Evolutionary conservation across 495 filamentous ascomycete species (phyloP).

Genomic region (Chaetomium tenue): DNA sequence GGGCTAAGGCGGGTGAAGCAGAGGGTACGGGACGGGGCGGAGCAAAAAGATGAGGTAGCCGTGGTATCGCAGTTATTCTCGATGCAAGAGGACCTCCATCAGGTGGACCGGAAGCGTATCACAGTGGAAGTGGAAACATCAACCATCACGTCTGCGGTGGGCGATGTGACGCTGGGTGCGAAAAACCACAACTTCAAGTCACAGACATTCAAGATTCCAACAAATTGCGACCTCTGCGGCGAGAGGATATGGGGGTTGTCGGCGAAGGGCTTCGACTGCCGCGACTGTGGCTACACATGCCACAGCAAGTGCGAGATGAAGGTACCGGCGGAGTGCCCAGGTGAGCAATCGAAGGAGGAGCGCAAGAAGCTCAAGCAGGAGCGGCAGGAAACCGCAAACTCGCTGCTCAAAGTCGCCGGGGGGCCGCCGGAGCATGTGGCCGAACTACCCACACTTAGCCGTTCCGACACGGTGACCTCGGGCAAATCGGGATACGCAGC

Average conservation of each 20-base stretch:
- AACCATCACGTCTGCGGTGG: slow-evolving; percentile 80
- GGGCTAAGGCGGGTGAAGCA: slow-evolving; percentile 66
- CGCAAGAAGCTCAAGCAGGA: slow-evolving; percentile 86
- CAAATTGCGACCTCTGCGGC: slow-evolving; percentile 94
- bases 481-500: slow-evolving; percentile 85
- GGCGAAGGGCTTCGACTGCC: slow-evolving; percentile 92
- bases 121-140: slow-evolving; percentile 89
- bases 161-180: slow-evolving; percentile 86
- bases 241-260: slow-evolving; percentile 95
- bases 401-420: slow-evolving; percentile 46
- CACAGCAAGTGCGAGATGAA: slow-evolving; percentile 99
- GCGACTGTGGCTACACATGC: slow-evolving; percentile 95
- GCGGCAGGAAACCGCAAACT: slow-evolving; percentile 74
- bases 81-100: slow-evolving; percentile 78
- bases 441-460: slow-evolving; percentile 59
- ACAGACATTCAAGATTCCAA: slow-evolving; percentile 97
- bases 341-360: slow-evolving; percentile 89
- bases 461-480: slow-evolving; percentile 91
- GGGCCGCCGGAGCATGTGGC: slow-evolving; percentile 41
- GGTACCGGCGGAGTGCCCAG: slow-evolving; percentile 91
- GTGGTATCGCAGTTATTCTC: slow-evolving; percentile 72
- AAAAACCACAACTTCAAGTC: slow-evolving; percentile 95
- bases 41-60: slow-evolving; percentile 80
- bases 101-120: slow-evolving; percentile 79
- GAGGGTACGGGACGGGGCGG: slow-evolving; percentile 72